Percentiles rank a stretch among this genome's conserved stretches.
Evolutionary conservation across 805 yeast genomes (phyloP).

Genomic region (Candida dajiaensis): DNA sequence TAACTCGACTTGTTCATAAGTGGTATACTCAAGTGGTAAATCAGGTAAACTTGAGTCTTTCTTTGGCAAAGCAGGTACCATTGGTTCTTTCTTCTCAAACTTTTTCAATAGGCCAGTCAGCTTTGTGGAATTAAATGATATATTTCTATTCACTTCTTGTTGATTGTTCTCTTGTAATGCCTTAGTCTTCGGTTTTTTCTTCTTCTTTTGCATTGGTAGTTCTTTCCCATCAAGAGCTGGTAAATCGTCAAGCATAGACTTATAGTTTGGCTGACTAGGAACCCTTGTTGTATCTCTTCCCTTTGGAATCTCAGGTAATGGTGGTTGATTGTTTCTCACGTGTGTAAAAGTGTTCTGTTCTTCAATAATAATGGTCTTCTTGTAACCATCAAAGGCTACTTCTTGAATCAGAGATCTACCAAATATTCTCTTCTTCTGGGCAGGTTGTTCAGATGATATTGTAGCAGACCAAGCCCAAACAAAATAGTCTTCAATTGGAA

Average conservation of each 20-base stretch:
- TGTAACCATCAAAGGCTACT: constrained; percentile 69
- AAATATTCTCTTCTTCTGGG: constrained; percentile 56
- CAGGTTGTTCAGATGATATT: constrained; percentile 67
- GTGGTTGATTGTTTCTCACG: constrained; percentile 17
- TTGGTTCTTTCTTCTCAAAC: not conserved
- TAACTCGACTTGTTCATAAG: constrained; percentile 19
- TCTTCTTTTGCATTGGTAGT: not conserved
- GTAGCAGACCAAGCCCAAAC: constrained; percentile 90
- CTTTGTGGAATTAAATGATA: not conserved
- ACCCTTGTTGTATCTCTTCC: constrained; percentile 5
- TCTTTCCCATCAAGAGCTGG: constrained; percentile 5
- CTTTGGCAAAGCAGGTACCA: not conserved
- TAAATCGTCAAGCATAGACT: constrained; percentile 18
- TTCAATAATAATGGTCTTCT: constrained; percentile 72
- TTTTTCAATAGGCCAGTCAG: not conserved
- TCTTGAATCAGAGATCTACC: constrained; percentile 82
- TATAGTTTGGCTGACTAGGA: constrained; percentile 16
- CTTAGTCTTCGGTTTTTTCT: constrained; percentile 6
- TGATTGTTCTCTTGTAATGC: constrained; percentile 2
- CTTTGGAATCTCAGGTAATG: constrained; percentile 18
- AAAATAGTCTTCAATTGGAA: constrained; percentile 78
- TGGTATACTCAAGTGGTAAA: not conserved
- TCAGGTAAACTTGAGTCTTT: not conserved
- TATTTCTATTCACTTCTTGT: not conserved
- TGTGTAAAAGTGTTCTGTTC: constrained; percentile 44